Evolutionary conservation across 257 asterid genomes (phyloP), one percentile per base, ranked within the genome.

Genomic region (Ilex aquifolium): DNA sequence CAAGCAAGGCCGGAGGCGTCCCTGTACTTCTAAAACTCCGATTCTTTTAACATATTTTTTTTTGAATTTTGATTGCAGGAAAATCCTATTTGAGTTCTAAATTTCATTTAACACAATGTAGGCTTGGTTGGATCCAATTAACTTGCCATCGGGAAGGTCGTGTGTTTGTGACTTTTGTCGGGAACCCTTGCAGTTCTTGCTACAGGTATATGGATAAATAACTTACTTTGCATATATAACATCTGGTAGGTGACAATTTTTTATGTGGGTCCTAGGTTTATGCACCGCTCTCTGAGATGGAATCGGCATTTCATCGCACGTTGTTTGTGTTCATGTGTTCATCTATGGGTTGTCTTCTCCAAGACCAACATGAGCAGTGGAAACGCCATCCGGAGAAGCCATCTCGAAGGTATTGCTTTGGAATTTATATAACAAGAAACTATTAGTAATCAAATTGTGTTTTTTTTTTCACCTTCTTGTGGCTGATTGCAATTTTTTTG

Each of bases 91-190:
- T 36, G 42, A 8, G 42, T 36, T 36, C 8, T 36, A 36, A 36
- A 36, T 36, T 36, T 36, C 8, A 27, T 56, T 67, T 64, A 60
- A 61, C 27, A 21, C 27, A 71, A 61, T 56, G 4, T 69, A 92
- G 99, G 96, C 96, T 57, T 92, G 97, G 96, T 69, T 93, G 84
- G 97, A 90, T 66, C 97, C 99, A 10, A 52, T 79, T 71, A 83
- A 84, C 68, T 77, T 93, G 80, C 96, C 95, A 31, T 72, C 72
- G 0, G 90, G 79, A 52, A 85, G 66, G 64, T 79, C 84, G 39
- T 78, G 76, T 65, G 73, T 78, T 30, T 93, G 99, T 69, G 96
- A 82, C 80, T 77, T 87, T 65, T 92, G 99, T 63, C 73, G 80
- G 53, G 86, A 85, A 68, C 97, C 97, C 60, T 66, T 93, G 92